Evolutionary conservation across 2,329 filamentous ascomycete species (phyloP).

Genomic region (Neopestalotiopsis rosae): DNA sequence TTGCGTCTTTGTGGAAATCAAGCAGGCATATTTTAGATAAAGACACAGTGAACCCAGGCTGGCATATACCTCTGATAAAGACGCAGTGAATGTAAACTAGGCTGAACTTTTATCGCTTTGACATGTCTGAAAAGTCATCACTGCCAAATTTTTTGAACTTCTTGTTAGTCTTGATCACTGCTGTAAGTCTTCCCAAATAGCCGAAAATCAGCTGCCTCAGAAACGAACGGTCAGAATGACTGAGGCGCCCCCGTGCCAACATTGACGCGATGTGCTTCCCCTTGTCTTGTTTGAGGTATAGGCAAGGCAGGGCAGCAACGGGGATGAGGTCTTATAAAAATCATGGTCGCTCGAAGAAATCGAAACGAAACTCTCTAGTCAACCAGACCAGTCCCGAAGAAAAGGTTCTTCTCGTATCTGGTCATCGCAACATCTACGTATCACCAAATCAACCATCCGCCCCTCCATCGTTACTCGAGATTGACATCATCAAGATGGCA

Average conservation of each 20-base stretch:
- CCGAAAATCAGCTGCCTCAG: not conserved
- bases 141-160: not conserved
- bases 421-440: not conserved
- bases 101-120: not conserved
- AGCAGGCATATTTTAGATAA: not conserved
- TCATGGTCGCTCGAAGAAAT: not conserved
- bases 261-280: conserved; percentile 5
- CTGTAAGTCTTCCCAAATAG: not conserved
- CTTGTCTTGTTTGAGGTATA: conserved; percentile 17
- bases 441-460: not conserved
- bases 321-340: conserved; percentile 7
- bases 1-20: not conserved
- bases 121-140: not conserved
- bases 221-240: not conserved
- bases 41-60: not conserved
- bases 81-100: not conserved
- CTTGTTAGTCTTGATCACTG: not conserved
- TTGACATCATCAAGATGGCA: not conserved
- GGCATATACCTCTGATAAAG: not conserved
- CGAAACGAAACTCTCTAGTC: not conserved
- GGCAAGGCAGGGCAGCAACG: conserved; percentile 11
- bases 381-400: not conserved
- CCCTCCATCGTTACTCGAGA: not conserved
- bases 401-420: not conserved
- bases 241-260: not conserved